phyloP scores from a whole-genome alignment of 1,139 yeast genomes.

The Sugiyamaella grinbergsii region DNA sequence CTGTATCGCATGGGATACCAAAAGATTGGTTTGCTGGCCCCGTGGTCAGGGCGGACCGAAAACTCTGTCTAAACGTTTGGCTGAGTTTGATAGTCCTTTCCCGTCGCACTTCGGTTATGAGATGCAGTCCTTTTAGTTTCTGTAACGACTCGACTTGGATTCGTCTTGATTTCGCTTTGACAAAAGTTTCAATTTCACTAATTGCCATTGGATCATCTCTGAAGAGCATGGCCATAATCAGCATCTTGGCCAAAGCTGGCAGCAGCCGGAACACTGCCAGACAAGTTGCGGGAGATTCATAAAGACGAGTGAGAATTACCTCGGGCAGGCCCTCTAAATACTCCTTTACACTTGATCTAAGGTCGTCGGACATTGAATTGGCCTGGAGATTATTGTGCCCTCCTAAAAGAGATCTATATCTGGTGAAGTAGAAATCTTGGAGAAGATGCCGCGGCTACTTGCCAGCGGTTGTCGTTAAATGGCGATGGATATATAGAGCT shows the following conservation, averaged over 20 bases:
- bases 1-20: slow-evolving; percentile 56
- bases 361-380: slow-evolving; percentile 18
- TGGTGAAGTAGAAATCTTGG: too few relatives aligned
- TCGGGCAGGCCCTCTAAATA: slow-evolving; percentile 89
- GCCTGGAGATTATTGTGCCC: too few relatives aligned
- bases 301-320: slow-evolving; percentile 75
- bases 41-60: slow-evolving; percentile 84
- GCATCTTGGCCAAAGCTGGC: slow-evolving; percentile 87
- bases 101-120: slow-evolving; percentile 64
- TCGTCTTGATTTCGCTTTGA: slow-evolving; percentile 52
- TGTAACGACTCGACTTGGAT: slow-evolving; percentile 77
- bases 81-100: slow-evolving; percentile 63
- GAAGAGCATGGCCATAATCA: slow-evolving; percentile 84
- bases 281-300: slow-evolving; percentile 88
- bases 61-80: slow-evolving; percentile 70
- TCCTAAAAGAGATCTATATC: too few relatives aligned
- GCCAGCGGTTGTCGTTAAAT: too few relatives aligned
- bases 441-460: too few relatives aligned
- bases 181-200: slow-evolving; percentile 74
- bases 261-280: slow-evolving; percentile 83
- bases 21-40: slow-evolving; percentile 56
- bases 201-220: slow-evolving; percentile 71
- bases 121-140: slow-evolving; percentile 72
- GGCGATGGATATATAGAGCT: too few relatives aligned
- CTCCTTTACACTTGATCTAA: slow-evolving; percentile 71